phyloP scores from a whole-genome alignment of 768 basidiomycete species.

The Russula virescens region DNA sequence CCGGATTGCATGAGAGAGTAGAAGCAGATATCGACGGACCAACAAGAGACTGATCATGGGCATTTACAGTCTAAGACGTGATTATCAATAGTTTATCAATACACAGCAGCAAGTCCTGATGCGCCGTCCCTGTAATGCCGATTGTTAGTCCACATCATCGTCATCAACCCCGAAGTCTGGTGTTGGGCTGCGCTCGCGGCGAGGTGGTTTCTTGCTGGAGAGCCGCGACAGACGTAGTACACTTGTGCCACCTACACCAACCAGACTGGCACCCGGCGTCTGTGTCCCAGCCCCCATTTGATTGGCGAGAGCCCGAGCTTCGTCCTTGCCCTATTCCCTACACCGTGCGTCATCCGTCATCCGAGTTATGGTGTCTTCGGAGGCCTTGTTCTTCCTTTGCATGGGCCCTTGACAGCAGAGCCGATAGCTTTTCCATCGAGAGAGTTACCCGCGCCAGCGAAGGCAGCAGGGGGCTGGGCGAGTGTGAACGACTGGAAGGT shows the following conservation, averaged over 20 bases:
- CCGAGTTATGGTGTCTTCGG: slow-evolving; percentile 18
- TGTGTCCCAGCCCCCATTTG: slow-evolving; percentile 34
- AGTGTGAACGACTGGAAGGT: background rate
- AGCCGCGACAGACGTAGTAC: slow-evolving; percentile 41
- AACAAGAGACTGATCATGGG: background rate
- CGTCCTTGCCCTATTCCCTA: slow-evolving; percentile 40
- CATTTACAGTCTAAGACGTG: slow-evolving; percentile 3
- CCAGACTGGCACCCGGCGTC: slow-evolving; percentile 33
- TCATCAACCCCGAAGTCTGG: slow-evolving; percentile 83
- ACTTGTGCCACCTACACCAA: slow-evolving; percentile 52
- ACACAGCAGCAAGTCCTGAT: background rate
- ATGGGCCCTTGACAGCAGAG: slow-evolving; percentile 37
- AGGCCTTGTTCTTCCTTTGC: slow-evolving; percentile 43
- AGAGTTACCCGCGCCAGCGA: slow-evolving; percentile 62
- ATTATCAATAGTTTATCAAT: slow-evolving; percentile 5
- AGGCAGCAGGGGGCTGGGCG: slow-evolving; percentile 41
- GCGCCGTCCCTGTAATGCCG: background rate
- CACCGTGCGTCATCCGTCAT: slow-evolving; percentile 25
- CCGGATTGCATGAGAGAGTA: no score
- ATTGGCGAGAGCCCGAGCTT: slow-evolving; percentile 39
- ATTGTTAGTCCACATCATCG: slow-evolving; percentile 46
- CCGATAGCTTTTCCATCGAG: slow-evolving; percentile 48
- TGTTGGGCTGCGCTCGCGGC: slow-evolving; percentile 49
- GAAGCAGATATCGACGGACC: no score
- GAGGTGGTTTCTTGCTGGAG: slow-evolving; percentile 30